Evolutionary conservation across 257 asterid genomes (phyloP).

Genomic region (Plantago ovata): DNA sequence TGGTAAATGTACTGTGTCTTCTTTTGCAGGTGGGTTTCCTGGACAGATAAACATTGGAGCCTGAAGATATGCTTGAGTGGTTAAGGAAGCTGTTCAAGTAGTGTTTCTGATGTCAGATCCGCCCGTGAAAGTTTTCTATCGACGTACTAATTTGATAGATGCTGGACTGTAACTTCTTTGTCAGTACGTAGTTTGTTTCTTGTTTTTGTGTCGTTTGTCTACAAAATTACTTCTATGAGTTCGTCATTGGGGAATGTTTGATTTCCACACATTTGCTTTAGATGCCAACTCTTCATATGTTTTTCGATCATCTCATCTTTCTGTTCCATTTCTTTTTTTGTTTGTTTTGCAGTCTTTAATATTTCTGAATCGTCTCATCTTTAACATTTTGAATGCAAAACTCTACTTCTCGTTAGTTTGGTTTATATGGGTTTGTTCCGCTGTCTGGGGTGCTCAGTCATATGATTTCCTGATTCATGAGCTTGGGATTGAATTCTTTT

Average conservation of each 20-base stretch:
- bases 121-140: slow-evolving; percentile 44
- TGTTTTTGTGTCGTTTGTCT: slow-evolving; percentile 23
- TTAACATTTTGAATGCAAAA: too few species aligned
- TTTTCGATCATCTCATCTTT: not conserved
- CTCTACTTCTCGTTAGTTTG: too few species aligned
- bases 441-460: too few species aligned
- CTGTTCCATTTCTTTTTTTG: too few species aligned
- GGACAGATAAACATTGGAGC: slow-evolving; percentile 31
- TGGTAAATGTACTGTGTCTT: slow-evolving; percentile 42
- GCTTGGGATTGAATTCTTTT: slow-evolving; percentile 20
- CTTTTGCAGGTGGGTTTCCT: slow-evolving; percentile 67
- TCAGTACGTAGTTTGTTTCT: slow-evolving; percentile 52
- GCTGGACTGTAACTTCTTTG: slow-evolving; percentile 58
- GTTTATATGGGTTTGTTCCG: too few species aligned
- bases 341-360: too few species aligned
- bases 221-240: slow-evolving; percentile 20
- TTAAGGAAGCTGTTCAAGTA: slow-evolving; percentile 32
- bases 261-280: slow-evolving; percentile 22
- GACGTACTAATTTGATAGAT: slow-evolving; percentile 60
- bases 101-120: slow-evolving; percentile 43
- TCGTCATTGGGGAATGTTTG: slow-evolving; percentile 17
- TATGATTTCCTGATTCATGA: slow-evolving; percentile 1
- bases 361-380: too few species aligned
- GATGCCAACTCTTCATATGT: slow-evolving; percentile 20
- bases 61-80: slow-evolving; percentile 44